phyloP scores from a whole-genome alignment of 805 yeast genomes.

The Candida insectalens region DNA sequence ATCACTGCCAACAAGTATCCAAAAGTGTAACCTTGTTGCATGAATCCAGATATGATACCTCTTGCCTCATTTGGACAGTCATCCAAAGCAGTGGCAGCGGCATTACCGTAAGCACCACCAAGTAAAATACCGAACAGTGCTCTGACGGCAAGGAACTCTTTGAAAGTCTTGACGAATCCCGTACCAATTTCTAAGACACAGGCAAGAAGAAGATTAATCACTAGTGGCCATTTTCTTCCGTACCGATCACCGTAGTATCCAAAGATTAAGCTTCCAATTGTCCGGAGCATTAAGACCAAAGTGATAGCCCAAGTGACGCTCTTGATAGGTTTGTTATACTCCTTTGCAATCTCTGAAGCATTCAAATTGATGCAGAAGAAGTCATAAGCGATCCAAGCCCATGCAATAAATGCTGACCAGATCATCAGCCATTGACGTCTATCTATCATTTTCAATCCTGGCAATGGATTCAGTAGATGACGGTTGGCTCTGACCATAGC shows the following conservation, averaged over 20 bases:
- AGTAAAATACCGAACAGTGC: conserved; percentile 52
- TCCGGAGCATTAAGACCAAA: conserved; percentile 56
- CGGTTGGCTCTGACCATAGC: conserved; percentile 26
- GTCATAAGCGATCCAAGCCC: conserved; percentile 64
- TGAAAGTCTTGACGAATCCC: conserved; percentile 47
- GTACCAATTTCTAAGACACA: conserved; percentile 51
- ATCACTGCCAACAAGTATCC: conserved; percentile 60
- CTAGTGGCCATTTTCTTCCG: conserved; percentile 54
- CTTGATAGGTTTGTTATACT: conserved; percentile 35
- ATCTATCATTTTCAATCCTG: conserved; percentile 38
- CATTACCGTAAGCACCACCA: conserved; percentile 49
- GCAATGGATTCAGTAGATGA: conserved; percentile 52
- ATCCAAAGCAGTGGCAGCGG: conserved; percentile 44
- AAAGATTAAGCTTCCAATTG: conserved; percentile 56
- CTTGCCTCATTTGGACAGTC: conserved; percentile 43
- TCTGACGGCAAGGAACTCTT: conserved; percentile 52
- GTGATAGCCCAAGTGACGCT: conserved; percentile 61
- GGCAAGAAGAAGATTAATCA: conserved; percentile 34
- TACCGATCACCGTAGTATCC: conserved; percentile 51
- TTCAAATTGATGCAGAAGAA: conserved; percentile 49
- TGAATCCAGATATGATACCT: conserved; percentile 54
- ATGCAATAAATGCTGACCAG: conserved; percentile 41
- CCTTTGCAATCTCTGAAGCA: conserved; percentile 36
- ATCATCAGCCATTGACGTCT: conserved; percentile 50
- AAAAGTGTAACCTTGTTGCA: conserved; percentile 75